Percentiles rank a stretch among this genome's conserved stretches.
Conservation (phyloP, 139 green algal genomes). For the Micractinium conductrix region DNA sequence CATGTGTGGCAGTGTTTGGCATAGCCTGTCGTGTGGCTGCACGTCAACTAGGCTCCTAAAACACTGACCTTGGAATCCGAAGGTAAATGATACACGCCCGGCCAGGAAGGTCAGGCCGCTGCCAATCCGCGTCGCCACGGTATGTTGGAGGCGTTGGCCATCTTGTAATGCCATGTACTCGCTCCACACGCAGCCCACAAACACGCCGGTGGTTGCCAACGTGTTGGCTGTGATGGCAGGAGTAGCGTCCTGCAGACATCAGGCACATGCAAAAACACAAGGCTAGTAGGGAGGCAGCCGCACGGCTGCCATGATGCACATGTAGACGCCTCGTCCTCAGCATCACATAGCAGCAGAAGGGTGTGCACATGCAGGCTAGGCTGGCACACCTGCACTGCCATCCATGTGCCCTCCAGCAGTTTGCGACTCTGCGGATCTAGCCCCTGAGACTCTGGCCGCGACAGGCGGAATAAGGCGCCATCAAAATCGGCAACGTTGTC, state of each 20-base stretch:
- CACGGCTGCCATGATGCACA: not conserved
- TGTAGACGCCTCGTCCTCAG: too few species aligned
- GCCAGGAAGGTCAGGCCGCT: conserved; percentile 47
- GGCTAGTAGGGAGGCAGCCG: not conserved
- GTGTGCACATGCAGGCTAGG: not conserved
- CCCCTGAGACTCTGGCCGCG: conserved; percentile 53
- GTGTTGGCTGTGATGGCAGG: not conserved
- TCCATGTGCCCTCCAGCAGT: conserved; percentile 63
- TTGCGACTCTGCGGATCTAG: conserved; percentile 86
- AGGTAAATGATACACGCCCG: conserved; percentile 66
- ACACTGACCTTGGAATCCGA: conserved; percentile 69
- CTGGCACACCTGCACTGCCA: not conserved
- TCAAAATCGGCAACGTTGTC: conserved; percentile 61
- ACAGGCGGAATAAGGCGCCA: conserved; percentile 61
- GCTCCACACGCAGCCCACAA: conserved; percentile 78
- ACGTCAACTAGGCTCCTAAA: not conserved
- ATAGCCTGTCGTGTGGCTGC: not conserved
- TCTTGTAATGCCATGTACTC: conserved; percentile 68
- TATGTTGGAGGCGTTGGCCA: conserved; percentile 46
- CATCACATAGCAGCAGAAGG: too few species aligned
- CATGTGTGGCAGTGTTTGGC: not conserved
- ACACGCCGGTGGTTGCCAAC: conserved; percentile 48
- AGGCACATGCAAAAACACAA: not conserved
- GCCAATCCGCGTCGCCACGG: conserved; percentile 58
- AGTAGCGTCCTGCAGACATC: not conserved